Evolutionary conservation across 345 rosid genomes (phyloP).

Genomic region (Gossypium mustelinum): DNA sequence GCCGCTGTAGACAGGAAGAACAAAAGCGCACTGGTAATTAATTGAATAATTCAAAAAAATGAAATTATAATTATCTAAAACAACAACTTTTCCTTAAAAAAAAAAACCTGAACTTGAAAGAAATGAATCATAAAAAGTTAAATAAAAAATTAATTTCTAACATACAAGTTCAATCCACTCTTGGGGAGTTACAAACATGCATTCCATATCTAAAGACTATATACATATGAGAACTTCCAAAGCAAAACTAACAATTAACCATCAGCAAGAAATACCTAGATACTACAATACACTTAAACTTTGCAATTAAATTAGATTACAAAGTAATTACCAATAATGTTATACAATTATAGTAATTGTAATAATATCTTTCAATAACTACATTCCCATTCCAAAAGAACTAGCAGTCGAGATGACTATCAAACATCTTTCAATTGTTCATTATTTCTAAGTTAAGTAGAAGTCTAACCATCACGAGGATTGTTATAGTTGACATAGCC

Average conservation of each 20-base stretch:
- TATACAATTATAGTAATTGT: not conserved
- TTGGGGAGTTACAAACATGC: not conserved
- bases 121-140: not conserved
- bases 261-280: not conserved
- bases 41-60: too few species aligned
- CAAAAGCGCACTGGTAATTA: not conserved
- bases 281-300: not conserved
- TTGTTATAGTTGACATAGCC: constrained; percentile 77
- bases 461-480: constrained; percentile 68
- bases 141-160: not conserved
- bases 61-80: too few species aligned
- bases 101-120: not conserved
- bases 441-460: not conserved
- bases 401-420: not conserved
- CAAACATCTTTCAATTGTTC: not conserved
- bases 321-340: not conserved
- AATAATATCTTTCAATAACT: not conserved
- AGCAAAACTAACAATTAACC: not conserved
- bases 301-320: not conserved
- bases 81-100: too few species aligned
- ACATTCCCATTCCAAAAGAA: not conserved
- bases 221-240: not conserved
- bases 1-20: constrained; percentile 50
- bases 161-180: not conserved
- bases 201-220: not conserved